Conservation (phyloP, 805 yeast genomes). For the Yarrowia yakushimensis region DNA sequence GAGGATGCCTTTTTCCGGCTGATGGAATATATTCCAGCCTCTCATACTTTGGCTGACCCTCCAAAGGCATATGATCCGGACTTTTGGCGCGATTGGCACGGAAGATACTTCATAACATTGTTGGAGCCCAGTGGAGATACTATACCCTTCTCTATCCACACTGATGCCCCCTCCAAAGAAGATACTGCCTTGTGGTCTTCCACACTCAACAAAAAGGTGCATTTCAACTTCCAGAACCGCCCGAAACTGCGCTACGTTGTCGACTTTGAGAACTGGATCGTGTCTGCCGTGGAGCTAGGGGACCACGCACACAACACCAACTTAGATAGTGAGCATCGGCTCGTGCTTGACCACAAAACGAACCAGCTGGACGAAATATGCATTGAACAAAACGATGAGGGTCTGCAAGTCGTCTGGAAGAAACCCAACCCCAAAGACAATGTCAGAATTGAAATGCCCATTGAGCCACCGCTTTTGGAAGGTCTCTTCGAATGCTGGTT, state of each 20-base stretch:
- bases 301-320: neutral
- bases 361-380: neutral
- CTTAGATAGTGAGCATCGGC: neutral
- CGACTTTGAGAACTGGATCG: neutral
- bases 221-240: conserved; percentile 14
- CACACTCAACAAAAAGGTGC: neutral
- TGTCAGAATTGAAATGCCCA: neutral
- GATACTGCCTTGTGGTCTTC: neutral
- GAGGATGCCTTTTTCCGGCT: neutral
- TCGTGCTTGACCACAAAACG: neutral
- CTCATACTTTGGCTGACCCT: neutral
- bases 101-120: neutral
- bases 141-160: neutral
- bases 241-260: neutral
- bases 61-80: neutral
- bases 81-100: neutral
- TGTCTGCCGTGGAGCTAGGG: neutral
- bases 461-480: neutral
- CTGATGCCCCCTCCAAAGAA: neutral
- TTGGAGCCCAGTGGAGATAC: neutral
- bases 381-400: neutral
- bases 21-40: neutral
- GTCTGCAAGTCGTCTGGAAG: neutral
- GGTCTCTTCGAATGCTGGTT: neutral
- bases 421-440: neutral